Evolutionary conservation across 2,329 filamentous ascomycete genomes (phyloP).

Genomic region (Parasarocladium wereldwijsianum): DNA sequence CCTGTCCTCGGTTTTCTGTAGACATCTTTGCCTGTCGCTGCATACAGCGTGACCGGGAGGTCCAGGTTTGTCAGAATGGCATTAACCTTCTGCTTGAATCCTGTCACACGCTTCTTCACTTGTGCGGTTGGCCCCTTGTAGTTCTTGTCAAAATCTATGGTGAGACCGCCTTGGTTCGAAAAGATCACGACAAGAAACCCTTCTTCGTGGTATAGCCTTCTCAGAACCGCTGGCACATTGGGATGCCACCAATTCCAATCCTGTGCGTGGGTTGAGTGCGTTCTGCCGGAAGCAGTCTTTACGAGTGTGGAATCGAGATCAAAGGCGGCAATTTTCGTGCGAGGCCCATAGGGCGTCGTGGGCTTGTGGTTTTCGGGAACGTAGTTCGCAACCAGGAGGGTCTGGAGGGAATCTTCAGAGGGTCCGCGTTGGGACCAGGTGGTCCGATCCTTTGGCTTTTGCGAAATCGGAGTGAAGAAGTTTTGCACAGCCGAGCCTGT

Average conservation of each 20-base stretch:
- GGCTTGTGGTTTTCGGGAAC: slow-evolving; percentile 24
- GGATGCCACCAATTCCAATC: slow-evolving; percentile 95
- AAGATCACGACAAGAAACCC: slow-evolving; percentile 67
- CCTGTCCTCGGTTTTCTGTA: slow-evolving; percentile 78
- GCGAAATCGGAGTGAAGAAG: slow-evolving; percentile 78
- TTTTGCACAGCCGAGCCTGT: slow-evolving; percentile 56
- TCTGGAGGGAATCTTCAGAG: slow-evolving; percentile 29
- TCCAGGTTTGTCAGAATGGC: slow-evolving; percentile 57
- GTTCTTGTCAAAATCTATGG: slow-evolving; percentile 59
- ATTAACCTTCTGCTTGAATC: slow-evolving; percentile 72
- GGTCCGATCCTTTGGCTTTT: slow-evolving; percentile 67
- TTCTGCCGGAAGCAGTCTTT: slow-evolving; percentile 63
- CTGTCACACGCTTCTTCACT: slow-evolving; percentile 35
- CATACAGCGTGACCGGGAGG: slow-evolving; percentile 68
- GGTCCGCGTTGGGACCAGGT: slow-evolving; percentile 54
- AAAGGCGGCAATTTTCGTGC: slow-evolving; percentile 54
- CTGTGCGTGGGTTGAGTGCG: slow-evolving; percentile 50
- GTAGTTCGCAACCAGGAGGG: slow-evolving; percentile 65
- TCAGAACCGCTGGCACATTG: slow-evolving; percentile 52
- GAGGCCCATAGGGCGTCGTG: slow-evolving; percentile 15
- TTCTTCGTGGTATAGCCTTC: slow-evolving; percentile 49
- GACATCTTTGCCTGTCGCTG: slow-evolving; percentile 66
- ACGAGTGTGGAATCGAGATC: slow-evolving; percentile 84
- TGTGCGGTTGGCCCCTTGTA: slow-evolving; percentile 42
- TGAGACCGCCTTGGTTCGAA: slow-evolving; percentile 80